Conservation (phyloP, 1,139 yeast species). For the Yamadazyma atmosphaerica region DNA sequence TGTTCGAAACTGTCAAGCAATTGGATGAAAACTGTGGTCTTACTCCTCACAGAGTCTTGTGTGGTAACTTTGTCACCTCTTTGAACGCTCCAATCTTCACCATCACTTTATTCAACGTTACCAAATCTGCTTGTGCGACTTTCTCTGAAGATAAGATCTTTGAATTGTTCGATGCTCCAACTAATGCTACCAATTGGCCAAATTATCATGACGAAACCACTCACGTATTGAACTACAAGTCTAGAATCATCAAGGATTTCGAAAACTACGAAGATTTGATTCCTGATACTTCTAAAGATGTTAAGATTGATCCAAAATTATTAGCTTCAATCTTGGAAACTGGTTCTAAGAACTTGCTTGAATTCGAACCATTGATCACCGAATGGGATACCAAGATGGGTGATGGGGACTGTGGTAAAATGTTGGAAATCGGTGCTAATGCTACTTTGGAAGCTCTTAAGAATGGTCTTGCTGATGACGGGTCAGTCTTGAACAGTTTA, state of each 20-base stretch:
- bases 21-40: constrained; percentile 36
- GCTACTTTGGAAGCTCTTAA: constrained; percentile 33
- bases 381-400: constrained; percentile 53
- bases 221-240: constrained; percentile 24
- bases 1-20: constrained; percentile 23
- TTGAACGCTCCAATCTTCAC: constrained; percentile 55
- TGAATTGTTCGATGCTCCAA: constrained; percentile 36
- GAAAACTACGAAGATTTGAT: constrained; percentile 31
- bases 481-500: constrained; percentile 26
- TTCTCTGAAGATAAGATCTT: constrained; percentile 35
- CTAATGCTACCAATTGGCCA: constrained; percentile 44
- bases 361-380: constrained; percentile 46
- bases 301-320: constrained; percentile 29
- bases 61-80: constrained; percentile 52
- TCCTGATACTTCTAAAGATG: constrained; percentile 21
- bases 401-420: constrained; percentile 55
- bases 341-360: constrained; percentile 39
- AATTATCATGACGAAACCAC: constrained; percentile 28
- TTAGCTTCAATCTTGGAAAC: constrained; percentile 30
- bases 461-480: constrained; percentile 18
- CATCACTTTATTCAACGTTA: constrained; percentile 46
- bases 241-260: constrained; percentile 37
- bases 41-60: constrained; percentile 40
- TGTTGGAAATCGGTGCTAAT: constrained; percentile 43
- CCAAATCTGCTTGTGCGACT: constrained; percentile 28